Conservation (phyloP, 2,329 filamentous ascomycete species). For the Aspergillus sp. region DNA sequence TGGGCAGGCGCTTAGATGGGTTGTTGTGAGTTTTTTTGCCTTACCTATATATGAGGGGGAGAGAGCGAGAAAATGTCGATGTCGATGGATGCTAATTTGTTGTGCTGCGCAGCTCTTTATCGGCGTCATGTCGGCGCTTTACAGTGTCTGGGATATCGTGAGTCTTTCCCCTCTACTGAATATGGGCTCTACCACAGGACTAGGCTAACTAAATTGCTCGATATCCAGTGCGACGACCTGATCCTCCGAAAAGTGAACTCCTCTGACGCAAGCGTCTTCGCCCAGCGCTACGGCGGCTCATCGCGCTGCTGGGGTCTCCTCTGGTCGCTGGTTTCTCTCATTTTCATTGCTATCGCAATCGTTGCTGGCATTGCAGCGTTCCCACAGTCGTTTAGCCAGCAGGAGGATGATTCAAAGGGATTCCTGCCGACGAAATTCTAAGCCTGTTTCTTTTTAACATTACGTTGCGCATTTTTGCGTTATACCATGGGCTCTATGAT, state of each 20-base stretch:
- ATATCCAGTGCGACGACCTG: conserved; percentile 67
- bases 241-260: conserved; percentile 78
- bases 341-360: conserved; percentile 72
- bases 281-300: conserved; percentile 73
- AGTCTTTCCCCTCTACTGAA: conserved; percentile 23
- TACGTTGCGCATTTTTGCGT: not conserved
- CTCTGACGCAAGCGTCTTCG: conserved; percentile 77
- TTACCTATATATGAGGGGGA: too few relatives aligned
- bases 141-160: conserved; percentile 79
- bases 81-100: conserved; percentile 4
- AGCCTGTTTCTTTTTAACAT: not conserved
- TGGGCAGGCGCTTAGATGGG: conserved; percentile 70
- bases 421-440: conserved; percentile 55
- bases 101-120: conserved; percentile 63
- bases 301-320: conserved; percentile 79
- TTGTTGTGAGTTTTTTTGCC: conserved; percentile 55
- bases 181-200: not conserved
- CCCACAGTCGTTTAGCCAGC: conserved; percentile 66
- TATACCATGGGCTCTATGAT: not conserved
- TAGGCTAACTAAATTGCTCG: not conserved
- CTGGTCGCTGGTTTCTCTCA: conserved; percentile 71
- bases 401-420: conserved; percentile 66
- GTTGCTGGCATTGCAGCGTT: conserved; percentile 76
- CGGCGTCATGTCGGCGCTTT: conserved; percentile 77
- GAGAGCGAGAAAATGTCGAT: too few relatives aligned